A percentile compares a stretch with the other conserved stretches of the same genome.
phyloP scores from a whole-genome alignment of 805 yeast species.

The Nakazawaea molendinolei region DNA sequence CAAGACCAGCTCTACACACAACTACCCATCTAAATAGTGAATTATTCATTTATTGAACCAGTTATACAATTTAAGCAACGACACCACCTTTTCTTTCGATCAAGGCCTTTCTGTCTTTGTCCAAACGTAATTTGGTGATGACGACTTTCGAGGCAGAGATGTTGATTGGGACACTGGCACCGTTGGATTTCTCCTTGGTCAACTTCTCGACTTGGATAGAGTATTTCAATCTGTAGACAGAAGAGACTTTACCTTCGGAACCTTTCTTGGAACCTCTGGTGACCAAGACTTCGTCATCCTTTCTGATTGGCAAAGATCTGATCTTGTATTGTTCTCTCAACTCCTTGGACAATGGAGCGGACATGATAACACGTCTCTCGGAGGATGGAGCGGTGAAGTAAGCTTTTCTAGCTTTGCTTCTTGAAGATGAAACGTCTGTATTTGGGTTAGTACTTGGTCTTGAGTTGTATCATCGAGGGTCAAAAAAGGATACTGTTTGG shows the following conservation, averaged over 20 bases:
- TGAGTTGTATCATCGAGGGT: no score
- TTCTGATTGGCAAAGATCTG: conserved; percentile 95
- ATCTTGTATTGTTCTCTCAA: conserved; percentile 95
- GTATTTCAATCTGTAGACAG: conserved; percentile 98
- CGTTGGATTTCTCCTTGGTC: conserved; percentile 96
- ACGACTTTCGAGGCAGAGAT: conserved; percentile 98
- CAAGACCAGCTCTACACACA: no score
- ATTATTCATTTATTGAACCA: no score
- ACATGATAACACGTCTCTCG: conserved; percentile 87
- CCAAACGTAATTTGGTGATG: conserved; percentile 96
- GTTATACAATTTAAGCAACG: conserved; percentile 11
- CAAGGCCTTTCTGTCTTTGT: conserved; percentile 98
- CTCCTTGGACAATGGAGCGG: conserved; percentile 99
- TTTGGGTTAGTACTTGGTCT: no score
- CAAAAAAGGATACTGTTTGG: no score
- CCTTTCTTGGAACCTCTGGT: conserved; percentile 99
- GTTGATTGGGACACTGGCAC: conserved; percentile 95
- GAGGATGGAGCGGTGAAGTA: conserved; percentile 97
- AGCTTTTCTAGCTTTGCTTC: conserved; percentile 99
- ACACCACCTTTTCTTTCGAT: conserved; percentile 94
- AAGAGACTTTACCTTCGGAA: conserved; percentile 95
- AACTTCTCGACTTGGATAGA: conserved; percentile 96
- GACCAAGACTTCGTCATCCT: conserved; percentile 91
- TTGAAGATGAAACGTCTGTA: conserved; percentile 95
- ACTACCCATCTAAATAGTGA: no score